These are phyloP conservation scores for Fusarium avenaceum DNA, from an alignment of 2,329 filamentous ascomycete genomes.

Conservation along the genomic window DNA sequence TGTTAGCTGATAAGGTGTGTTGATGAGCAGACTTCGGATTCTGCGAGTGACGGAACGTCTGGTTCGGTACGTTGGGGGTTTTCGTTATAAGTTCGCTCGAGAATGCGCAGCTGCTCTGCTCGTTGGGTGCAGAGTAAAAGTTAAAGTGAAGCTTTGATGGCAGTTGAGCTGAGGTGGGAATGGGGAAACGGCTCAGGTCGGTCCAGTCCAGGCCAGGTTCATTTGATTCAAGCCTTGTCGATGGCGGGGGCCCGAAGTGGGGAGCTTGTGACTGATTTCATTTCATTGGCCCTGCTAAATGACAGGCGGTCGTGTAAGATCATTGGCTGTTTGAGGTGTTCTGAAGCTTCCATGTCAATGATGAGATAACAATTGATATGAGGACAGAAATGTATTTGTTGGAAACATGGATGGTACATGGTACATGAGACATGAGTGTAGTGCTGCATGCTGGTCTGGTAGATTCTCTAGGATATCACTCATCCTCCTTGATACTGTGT, in stretches of 20 bases:
- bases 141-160: constrained; percentile 25
- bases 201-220: constrained; percentile 27
- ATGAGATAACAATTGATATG: constrained; percentile 2
- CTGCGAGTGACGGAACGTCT: not conserved
- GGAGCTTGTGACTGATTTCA: constrained; percentile 22
- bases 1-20: constrained; percentile 1
- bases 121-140: not conserved
- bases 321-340: constrained; percentile 40
- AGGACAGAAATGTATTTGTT: not conserved
- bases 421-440: not conserved
- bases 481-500: not conserved
- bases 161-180: constrained; percentile 31
- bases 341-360: not conserved
- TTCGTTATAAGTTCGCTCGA: not conserved
- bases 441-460: not conserved
- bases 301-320: constrained; percentile 46
- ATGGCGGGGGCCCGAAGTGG: constrained; percentile 38
- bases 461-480: no score
- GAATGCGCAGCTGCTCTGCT: constrained; percentile 6
- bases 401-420: not conserved
- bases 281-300: constrained; percentile 21
- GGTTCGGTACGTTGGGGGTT: not conserved
- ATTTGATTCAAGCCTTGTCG: constrained; percentile 25
- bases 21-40: not conserved
- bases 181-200: constrained; percentile 39